These are phyloP conservation scores for Metschnikowia henanensis DNA, from an alignment of 805 yeast genomes.

Conservation along the genomic window DNA sequence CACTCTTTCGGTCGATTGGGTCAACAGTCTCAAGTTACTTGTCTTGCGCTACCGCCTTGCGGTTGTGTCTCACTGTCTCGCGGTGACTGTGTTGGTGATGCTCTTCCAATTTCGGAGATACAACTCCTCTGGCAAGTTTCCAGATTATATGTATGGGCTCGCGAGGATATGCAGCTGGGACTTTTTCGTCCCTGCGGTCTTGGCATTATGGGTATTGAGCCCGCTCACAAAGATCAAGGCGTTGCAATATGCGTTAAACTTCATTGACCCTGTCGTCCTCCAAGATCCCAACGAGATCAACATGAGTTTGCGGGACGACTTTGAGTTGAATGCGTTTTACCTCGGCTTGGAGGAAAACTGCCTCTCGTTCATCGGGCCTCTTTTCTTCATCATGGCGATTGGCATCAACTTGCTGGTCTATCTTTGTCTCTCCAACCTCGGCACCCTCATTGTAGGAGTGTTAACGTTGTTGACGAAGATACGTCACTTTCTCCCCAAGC, in stretches of 20 bases:
- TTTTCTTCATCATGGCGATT: slow-evolving; percentile 49
- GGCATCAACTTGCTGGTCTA: slow-evolving; percentile 42
- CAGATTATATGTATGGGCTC: slow-evolving; percentile 40
- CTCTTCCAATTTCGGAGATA: slow-evolving; percentile 52
- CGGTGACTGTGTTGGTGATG: slow-evolving; percentile 52
- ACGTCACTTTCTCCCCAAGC: background rate
- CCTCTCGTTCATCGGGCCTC: slow-evolving; percentile 58
- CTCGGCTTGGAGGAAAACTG: slow-evolving; percentile 63
- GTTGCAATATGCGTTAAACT: slow-evolving; percentile 40
- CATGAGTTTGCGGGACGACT: slow-evolving; percentile 33
- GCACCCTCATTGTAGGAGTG: slow-evolving; percentile 7
- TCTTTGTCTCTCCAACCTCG: slow-evolving; percentile 19
- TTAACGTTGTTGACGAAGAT: background rate
- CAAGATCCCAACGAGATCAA: slow-evolving; percentile 46
- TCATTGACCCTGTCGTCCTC: slow-evolving; percentile 54
- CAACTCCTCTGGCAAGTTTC: slow-evolving; percentile 27
- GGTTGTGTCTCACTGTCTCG: slow-evolving; percentile 67
- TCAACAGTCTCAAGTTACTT: slow-evolving; percentile 63
- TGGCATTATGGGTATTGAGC: slow-evolving; percentile 36
- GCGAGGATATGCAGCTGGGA: slow-evolving; percentile 21
- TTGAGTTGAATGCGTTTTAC: slow-evolving; percentile 54
- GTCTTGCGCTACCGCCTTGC: slow-evolving; percentile 78
- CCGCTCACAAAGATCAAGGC: slow-evolving; percentile 33
- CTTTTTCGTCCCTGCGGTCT: slow-evolving; percentile 22
- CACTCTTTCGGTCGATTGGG: slow-evolving; percentile 49